Conservation (phyloP, 495 filamentous ascomycete genomes). For the Corynascus novoguineensis region DNA sequence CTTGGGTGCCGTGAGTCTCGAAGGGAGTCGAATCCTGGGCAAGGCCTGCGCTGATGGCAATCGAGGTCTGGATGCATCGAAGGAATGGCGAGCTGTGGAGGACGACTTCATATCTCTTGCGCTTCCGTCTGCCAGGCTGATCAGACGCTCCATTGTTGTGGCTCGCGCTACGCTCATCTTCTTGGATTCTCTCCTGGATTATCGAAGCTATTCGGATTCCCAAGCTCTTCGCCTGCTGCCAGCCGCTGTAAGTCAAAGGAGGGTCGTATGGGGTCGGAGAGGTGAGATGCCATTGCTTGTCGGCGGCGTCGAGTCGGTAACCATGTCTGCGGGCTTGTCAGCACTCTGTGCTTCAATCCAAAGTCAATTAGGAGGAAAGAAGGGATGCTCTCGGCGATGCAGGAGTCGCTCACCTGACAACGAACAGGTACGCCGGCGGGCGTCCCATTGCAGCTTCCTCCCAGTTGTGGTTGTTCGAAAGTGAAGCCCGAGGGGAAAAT, state of each 20-base stretch:
- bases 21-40: conserved; percentile 52
- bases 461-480: too few relatives aligned
- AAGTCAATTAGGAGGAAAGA: neutral
- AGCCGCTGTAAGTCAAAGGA: conserved; percentile 90
- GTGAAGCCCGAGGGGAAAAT: too few relatives aligned
- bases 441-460: conserved; percentile 40
- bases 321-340: conserved; percentile 61
- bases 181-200: conserved; percentile 46
- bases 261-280: conserved; percentile 94
- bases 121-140: conserved; percentile 30
- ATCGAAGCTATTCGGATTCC: conserved; percentile 75
- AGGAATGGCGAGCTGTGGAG: conserved; percentile 91
- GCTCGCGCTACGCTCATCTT: conserved; percentile 31
- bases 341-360: neutral
- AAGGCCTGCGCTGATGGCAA: conserved; percentile 84
- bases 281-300: conserved; percentile 92
- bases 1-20: conserved; percentile 21
- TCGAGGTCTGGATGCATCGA: conserved; percentile 86
- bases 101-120: conserved; percentile 66
- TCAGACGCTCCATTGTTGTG: conserved; percentile 11
- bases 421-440: conserved; percentile 57
- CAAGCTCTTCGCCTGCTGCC: conserved; percentile 74
- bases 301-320: conserved; percentile 83
- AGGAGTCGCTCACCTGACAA: conserved; percentile 60
- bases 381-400: neutral